A percentile compares a stretch with the other conserved stretches of the same genome.
These are phyloP conservation scores for Xylaria nigripes DNA, from an alignment of 495 filamentous ascomycete species.

Conservation along the genomic window DNA sequence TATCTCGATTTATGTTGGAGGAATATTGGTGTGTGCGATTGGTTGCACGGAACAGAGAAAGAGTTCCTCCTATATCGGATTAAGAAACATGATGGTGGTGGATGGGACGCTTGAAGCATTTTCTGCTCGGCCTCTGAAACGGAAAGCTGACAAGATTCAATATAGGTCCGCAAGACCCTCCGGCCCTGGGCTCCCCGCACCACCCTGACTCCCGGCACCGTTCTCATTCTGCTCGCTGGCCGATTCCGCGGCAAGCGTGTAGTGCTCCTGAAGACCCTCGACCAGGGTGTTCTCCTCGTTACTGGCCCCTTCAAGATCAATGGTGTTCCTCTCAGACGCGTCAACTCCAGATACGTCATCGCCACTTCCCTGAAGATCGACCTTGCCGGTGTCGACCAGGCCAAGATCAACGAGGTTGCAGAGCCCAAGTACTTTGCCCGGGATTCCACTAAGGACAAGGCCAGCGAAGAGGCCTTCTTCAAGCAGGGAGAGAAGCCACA, in stretches of 20 bases:
- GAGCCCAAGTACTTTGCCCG: slow-evolving; percentile 86
- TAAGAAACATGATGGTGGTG: not conserved
- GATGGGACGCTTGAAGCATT: not conserved
- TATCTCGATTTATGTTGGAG: not conserved
- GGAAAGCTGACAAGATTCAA: slow-evolving; percentile 19
- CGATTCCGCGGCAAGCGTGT: slow-evolving; percentile 99
- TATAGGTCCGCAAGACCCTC: slow-evolving; percentile 87
- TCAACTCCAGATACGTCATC: slow-evolving; percentile 98
- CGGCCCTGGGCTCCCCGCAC: slow-evolving; percentile 75
- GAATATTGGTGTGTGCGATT: not conserved
- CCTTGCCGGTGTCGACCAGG: slow-evolving; percentile 70
- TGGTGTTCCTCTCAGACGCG: slow-evolving; percentile 94
- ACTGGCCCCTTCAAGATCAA: slow-evolving; percentile 99
- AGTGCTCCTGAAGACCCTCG: slow-evolving; percentile 92
- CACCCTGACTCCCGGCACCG: slow-evolving; percentile 82
- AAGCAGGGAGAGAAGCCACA: slow-evolving; percentile 93
- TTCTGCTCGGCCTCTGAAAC: not conserved
- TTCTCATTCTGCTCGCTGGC: slow-evolving; percentile 97
- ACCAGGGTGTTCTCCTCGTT: slow-evolving; percentile 94
- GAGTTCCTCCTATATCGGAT: slow-evolving; percentile 11
- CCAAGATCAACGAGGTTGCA: slow-evolving; percentile 76
- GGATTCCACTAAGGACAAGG: slow-evolving; percentile 87
- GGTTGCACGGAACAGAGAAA: not conserved
- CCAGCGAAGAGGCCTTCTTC: slow-evolving; percentile 94
- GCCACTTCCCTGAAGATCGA: slow-evolving; percentile 89